A percentile compares a stretch with the other conserved stretches of the same genome.
Evolutionary conservation across 2,329 filamentous ascomycete genomes (phyloP).

Genomic region (Pseudogymnoascus sp.): DNA sequence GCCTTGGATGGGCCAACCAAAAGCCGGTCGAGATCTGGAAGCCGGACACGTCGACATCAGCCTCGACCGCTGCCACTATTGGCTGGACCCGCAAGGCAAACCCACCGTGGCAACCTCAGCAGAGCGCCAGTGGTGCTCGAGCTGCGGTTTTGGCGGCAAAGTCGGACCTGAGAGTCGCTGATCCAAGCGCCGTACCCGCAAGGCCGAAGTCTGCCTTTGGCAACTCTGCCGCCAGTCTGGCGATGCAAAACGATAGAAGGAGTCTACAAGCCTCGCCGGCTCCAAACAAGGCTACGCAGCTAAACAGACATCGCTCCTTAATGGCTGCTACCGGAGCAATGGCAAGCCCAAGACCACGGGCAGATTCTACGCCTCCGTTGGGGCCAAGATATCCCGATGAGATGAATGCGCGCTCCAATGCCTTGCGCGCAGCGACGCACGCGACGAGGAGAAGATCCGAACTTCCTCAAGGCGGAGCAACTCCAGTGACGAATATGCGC

Average conservation of each 20-base stretch:
- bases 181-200: background rate
- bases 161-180: constrained; percentile 29
- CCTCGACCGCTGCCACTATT: constrained; percentile 50
- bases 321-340: constrained; percentile 73
- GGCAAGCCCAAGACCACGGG: constrained; percentile 49
- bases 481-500: constrained; percentile 59
- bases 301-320: constrained; percentile 55
- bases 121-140: constrained; percentile 61
- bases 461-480: constrained; percentile 55
- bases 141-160: constrained; percentile 62
- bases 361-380: constrained; percentile 52
- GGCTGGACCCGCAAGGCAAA: constrained; percentile 50
- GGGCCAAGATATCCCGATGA: constrained; percentile 47
- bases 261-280: constrained; percentile 32
- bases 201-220: constrained; percentile 33
- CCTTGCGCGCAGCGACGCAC: constrained; percentile 63
- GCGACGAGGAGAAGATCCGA: constrained; percentile 46
- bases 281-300: constrained; percentile 14
- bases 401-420: constrained; percentile 55
- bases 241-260: constrained; percentile 47
- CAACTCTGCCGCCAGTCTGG: constrained; percentile 61
- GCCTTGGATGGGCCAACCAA: constrained; percentile 63
- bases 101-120: constrained; percentile 53
- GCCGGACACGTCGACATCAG: constrained; percentile 52
- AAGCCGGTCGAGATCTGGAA: constrained; percentile 60